phyloP scores from a whole-genome alignment of 148 eudicot species.

The Rhododendron mucronatum region DNA sequence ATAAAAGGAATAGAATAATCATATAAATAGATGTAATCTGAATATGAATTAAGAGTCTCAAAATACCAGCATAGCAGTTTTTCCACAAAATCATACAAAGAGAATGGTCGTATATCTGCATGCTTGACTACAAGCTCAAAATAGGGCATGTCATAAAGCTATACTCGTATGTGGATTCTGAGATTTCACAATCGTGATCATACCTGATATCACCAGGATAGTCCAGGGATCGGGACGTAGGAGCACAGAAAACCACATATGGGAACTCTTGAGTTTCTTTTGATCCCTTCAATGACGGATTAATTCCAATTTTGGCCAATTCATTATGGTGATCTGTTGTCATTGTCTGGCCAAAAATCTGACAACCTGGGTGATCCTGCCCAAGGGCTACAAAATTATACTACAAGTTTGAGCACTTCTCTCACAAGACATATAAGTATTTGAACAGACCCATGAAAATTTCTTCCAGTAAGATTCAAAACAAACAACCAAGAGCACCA shows the following conservation, averaged over 20 bases:
- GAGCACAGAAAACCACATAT: conserved; percentile 87
- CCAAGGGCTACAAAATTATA: conserved; percentile 2
- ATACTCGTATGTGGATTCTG: not conserved
- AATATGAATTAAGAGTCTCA: not conserved
- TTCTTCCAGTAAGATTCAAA: not conserved
- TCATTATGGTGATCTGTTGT: conserved; percentile 76
- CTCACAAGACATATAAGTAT: not conserved
- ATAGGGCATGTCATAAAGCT: not conserved
- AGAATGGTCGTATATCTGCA: not conserved
- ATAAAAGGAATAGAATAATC: not conserved
- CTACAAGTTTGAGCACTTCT: not conserved
- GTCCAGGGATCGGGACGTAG: conserved; percentile 55
- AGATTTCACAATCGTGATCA: not conserved
- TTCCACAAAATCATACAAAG: not conserved
- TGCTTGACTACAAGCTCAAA: not conserved
- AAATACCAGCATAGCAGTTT: not conserved
- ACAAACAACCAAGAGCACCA: not conserved
- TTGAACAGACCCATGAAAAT: not conserved
- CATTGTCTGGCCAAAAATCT: conserved; percentile 65
- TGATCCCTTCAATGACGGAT: conserved; percentile 55
- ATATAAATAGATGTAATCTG: not conserved
- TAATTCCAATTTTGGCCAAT: conserved; percentile 57
- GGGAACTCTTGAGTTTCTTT: conserved; percentile 41
- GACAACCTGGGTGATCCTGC: conserved; percentile 68
- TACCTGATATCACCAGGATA: conserved; percentile 79